A percentile compares a stretch with the other conserved stretches of the same genome.
Conservation (phyloP, 2,329 filamentous ascomycete species). For the Fusarium ambrosium region DNA sequence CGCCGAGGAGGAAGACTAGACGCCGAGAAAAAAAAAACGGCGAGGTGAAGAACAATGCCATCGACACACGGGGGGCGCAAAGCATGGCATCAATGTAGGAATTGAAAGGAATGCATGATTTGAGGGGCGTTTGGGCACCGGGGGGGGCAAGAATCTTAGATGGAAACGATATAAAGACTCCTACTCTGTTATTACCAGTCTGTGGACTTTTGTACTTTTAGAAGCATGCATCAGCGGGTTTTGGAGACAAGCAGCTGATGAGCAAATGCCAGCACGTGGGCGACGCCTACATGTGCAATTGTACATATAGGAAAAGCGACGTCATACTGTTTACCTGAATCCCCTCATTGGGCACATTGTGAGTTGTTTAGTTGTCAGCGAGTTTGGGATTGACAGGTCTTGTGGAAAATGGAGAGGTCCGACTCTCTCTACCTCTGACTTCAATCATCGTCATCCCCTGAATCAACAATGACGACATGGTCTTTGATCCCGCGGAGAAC, state of each 20-base stretch:
- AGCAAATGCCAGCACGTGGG: constrained; percentile 33
- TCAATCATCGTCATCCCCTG: background rate
- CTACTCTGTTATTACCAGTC: constrained; percentile 47
- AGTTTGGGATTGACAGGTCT: background rate
- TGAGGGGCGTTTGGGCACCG: constrained; percentile 46
- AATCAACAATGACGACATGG: constrained; percentile 13
- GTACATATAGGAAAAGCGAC: constrained; percentile 46
- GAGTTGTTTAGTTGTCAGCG: constrained; percentile 7
- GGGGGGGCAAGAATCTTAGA: constrained; percentile 46
- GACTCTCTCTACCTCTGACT: background rate
- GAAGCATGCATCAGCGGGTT: constrained; percentile 45
- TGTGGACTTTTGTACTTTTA: constrained; percentile 47
- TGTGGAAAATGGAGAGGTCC: background rate
- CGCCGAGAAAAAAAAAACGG: background rate
- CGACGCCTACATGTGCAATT: constrained; percentile 44
- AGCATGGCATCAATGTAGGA: constrained; percentile 13
- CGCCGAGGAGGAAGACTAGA: constrained; percentile 53
- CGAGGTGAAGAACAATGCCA: constrained; percentile 7
- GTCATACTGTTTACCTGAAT: constrained; percentile 24
- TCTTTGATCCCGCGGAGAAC: constrained; percentile 15
- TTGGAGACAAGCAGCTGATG: constrained; percentile 24
- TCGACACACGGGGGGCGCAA: constrained; percentile 3
- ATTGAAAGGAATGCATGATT: constrained; percentile 35
- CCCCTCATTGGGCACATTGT: constrained; percentile 7
- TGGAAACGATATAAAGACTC: constrained; percentile 49